Conservation (phyloP, 2,329 filamentous ascomycete genomes). For the Tolypocladium sp. region DNA sequence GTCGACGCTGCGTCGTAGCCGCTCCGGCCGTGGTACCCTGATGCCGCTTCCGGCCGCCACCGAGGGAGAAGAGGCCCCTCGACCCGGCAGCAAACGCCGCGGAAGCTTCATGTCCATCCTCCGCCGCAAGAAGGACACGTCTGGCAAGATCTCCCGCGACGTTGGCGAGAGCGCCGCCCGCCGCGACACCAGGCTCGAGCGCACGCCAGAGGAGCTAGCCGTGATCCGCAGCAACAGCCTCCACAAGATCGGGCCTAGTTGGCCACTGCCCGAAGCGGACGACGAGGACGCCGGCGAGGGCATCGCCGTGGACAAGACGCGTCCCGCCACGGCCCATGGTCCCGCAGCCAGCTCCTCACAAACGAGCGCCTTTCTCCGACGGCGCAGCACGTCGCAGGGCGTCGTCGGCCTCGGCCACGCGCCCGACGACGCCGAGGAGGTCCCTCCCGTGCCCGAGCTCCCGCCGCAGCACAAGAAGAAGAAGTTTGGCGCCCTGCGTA, state of each 20-base stretch:
- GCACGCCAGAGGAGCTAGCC: slow-evolving; percentile 43
- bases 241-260: slow-evolving; percentile 19
- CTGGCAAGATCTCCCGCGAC: slow-evolving; percentile 45
- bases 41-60: slow-evolving; percentile 12
- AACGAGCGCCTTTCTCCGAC: slow-evolving; percentile 22
- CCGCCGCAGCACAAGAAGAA: slow-evolving; percentile 40
- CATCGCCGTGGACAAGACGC: slow-evolving; percentile 13
- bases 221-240: slow-evolving; percentile 28
- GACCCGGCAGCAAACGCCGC: slow-evolving; percentile 16
- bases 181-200: slow-evolving; percentile 53
- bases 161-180: slow-evolving; percentile 48
- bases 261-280: slow-evolving; percentile 22
- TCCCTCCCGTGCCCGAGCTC: slow-evolving; percentile 1
- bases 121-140: slow-evolving; percentile 49
- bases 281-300: slow-evolving; percentile 18
- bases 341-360: slow-evolving; percentile 7
- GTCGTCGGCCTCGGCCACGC: slow-evolving; percentile 10
- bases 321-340: slow-evolving; percentile 25
- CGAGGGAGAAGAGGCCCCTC: background rate
- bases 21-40: slow-evolving; percentile 31
- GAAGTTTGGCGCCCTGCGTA: slow-evolving; percentile 58
- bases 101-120: slow-evolving; percentile 50
- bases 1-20: slow-evolving; percentile 26
- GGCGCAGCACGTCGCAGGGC: slow-evolving; percentile 27
- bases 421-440: slow-evolving; percentile 6